Evolutionary conservation across 1,284 basidiomycete species (phyloP), one percentile per base, ranked within the genome.

Genomic region (Rhodofomes roseus): DNA sequence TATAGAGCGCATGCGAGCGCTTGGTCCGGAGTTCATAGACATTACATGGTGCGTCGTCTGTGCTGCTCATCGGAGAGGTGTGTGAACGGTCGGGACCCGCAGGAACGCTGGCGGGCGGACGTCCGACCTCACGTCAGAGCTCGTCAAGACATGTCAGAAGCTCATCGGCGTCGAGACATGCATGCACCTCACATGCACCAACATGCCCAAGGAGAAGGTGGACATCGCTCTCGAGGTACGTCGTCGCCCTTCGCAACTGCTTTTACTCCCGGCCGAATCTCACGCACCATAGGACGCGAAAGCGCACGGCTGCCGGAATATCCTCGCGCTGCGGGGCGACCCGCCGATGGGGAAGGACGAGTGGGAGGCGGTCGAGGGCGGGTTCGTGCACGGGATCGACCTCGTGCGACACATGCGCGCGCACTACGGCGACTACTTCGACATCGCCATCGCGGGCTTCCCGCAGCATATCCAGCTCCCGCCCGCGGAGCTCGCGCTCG

Each of bases 171-270:
- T 98, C 51, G 95, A 98, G 79, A 95, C 94, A 25, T 98, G 95
- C 78, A 96, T 99, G 92, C 96, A 99, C 76, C 77, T 99, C 64
- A 98, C 96, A 44, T 99, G 96, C 73, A 99, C 96, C 37, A 98
- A 98, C 77, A 97, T 98, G 95, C 95, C 94, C 27, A 84, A 83
- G 70, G 90, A 93, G 72, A 97, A 98, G 75, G 93, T 98, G 52
- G 94, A 96, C 75, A 87, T 89, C 68, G 95, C 95, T 23, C 79
- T 98, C 54, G 77, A 80, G 71, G 93, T 95, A 68, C 65, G 90
- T 59, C 54, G 29, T 20, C 53, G 23, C 54, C 58, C 63, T 63
- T 61, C 62, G 50, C 59, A 5, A 6, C 59, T n/a, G 63, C 63
- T 52, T 55, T 62, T 63, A 65, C 9, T 63, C 65, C 50, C 68